Percentiles rank a stretch among this genome's conserved stretches.
Evolutionary conservation across 176 grass and related monocot genomes (phyloP).

Genomic region (Canna indica): DNA sequence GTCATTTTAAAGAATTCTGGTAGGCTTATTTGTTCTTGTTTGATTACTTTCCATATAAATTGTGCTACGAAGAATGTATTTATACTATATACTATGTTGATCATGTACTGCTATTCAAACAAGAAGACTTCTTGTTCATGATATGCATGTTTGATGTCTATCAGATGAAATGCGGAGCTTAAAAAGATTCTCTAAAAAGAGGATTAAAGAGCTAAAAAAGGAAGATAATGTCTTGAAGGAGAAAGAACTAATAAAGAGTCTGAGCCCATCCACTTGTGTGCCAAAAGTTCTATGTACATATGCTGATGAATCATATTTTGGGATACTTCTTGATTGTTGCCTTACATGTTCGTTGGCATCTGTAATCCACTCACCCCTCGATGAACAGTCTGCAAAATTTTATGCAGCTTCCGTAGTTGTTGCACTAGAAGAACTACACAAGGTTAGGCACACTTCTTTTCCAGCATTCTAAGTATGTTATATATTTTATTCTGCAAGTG

Average conservation of each 20-base stretch:
- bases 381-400: constrained; percentile 52
- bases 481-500: too few species aligned
- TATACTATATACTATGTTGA: not conserved
- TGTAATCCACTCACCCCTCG: constrained; percentile 59
- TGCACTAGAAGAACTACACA: constrained; percentile 78
- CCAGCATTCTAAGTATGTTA: too few species aligned
- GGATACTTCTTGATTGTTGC: constrained; percentile 74
- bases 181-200: constrained; percentile 85
- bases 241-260: constrained; percentile 60
- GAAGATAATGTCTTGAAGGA: constrained; percentile 62
- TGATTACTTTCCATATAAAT: not conserved
- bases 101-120: not conserved
- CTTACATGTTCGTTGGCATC: constrained; percentile 76
- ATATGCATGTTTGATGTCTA: not conserved
- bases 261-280: constrained; percentile 46
- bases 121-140: not conserved
- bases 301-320: constrained; percentile 58
- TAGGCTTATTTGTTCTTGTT: constrained; percentile 24
- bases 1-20: constrained; percentile 64
- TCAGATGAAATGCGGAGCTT: constrained; percentile 72
- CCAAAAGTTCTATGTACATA: constrained; percentile 73
- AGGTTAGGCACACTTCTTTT: constrained; percentile 27
- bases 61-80: not conserved
- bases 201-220: constrained; percentile 77
- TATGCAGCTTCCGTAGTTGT: constrained; percentile 74